Evolutionary conservation across 2,329 filamentous ascomycete genomes (phyloP).

Genomic region (Neonectria punicea): DNA sequence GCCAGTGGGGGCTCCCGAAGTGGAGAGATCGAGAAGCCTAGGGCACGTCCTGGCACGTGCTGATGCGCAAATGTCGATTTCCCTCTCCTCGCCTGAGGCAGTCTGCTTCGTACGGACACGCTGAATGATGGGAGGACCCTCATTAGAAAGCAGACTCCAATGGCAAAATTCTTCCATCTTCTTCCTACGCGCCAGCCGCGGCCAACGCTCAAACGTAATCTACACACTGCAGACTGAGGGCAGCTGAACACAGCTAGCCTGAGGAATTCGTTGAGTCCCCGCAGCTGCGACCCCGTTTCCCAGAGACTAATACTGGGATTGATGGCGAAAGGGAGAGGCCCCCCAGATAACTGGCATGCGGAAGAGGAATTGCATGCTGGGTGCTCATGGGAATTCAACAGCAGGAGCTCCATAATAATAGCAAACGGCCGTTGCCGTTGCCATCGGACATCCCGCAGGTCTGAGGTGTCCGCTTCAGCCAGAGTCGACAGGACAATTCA

Average conservation of each 20-base stretch:
- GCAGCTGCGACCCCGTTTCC: no score
- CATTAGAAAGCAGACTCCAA: background rate
- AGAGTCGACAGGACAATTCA: constrained; percentile 1
- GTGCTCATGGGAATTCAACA: constrained; percentile 6
- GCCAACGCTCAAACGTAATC: constrained; percentile 2
- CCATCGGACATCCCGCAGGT: constrained; percentile 20
- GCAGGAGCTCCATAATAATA: constrained; percentile 4
- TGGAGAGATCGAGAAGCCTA: constrained; percentile 29
- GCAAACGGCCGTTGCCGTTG: constrained; percentile 17
- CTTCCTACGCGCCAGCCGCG: constrained; percentile 19
- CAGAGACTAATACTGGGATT: background rate
- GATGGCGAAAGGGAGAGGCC: background rate
- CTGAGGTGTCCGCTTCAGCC: background rate
- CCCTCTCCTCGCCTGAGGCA: constrained; percentile 11
- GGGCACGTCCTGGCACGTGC: constrained; percentile 37
- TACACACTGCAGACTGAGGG: constrained; percentile 5
- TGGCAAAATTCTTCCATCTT: background rate
- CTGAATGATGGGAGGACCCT: no score
- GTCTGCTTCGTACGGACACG: background rate
- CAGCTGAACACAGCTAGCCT: constrained; percentile 30
- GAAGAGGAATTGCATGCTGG: constrained; percentile 6
- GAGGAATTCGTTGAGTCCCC: background rate
- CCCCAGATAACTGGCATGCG: background rate
- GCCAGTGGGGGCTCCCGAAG: constrained; percentile 11
- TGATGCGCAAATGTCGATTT: constrained; percentile 36